These are phyloP conservation scores for Aphanocladium album DNA, from an alignment of 2,329 filamentous ascomycete genomes.

Conservation along the genomic window DNA sequence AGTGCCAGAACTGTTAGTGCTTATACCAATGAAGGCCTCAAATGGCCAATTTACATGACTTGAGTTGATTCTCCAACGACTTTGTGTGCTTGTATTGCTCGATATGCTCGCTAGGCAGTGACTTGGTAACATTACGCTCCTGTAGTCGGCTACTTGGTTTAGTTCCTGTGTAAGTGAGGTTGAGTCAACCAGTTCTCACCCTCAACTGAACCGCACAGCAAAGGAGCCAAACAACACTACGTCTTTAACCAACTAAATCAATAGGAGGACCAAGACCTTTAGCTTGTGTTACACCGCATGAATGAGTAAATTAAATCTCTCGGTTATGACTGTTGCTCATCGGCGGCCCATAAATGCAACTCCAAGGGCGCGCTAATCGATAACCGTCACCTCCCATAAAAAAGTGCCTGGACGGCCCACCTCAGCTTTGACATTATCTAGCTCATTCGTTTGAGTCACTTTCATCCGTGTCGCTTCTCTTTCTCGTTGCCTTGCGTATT, in stretches of 20 bases:
- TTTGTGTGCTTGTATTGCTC: too few relatives aligned
- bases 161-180: too few relatives aligned
- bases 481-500: background rate
- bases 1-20: background rate
- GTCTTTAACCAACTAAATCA: background rate
- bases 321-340: background rate
- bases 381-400: background rate
- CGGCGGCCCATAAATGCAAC: background rate
- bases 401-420: background rate
- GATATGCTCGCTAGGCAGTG: too few relatives aligned
- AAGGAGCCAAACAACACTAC: too few relatives aligned
- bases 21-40: background rate
- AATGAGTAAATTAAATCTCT: background rate
- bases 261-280: background rate
- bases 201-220: too few relatives aligned
- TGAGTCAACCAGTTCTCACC: too few relatives aligned
- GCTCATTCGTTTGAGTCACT: background rate
- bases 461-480: background rate
- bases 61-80: too few relatives aligned
- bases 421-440: background rate
- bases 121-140: too few relatives aligned
- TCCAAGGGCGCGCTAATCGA: constrained; percentile 5
- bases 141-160: too few relatives aligned
- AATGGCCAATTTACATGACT: background rate
- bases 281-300: background rate